phyloP scores from a whole-genome alignment of 2,329 filamentous ascomycete species.

The Colletotrichum tofieldiae region DNA sequence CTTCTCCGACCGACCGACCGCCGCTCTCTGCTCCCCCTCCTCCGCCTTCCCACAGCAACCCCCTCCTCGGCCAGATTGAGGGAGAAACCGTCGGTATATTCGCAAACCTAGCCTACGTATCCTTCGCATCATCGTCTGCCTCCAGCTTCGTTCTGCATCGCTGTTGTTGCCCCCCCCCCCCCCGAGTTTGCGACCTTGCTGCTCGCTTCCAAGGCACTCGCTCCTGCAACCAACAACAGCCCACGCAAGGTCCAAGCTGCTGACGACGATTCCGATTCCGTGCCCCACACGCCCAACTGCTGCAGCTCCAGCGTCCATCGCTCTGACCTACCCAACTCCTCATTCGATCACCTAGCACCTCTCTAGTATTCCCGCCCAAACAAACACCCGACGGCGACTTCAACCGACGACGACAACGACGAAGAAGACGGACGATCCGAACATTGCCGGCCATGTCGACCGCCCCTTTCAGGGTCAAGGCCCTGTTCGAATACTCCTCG shows the following conservation, averaged over 20 bases:
- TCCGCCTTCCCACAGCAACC: not conserved
- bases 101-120: not conserved
- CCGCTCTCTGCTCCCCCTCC: not conserved
- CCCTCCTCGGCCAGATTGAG: slow-evolving; percentile 8
- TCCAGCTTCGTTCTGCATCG: slow-evolving; percentile 10
- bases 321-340: slow-evolving; percentile 39
- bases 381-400: slow-evolving; percentile 10
- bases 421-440: slow-evolving; percentile 27
- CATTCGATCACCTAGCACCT: slow-evolving; percentile 35
- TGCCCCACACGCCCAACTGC: slow-evolving; percentile 36
- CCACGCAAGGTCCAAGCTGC: slow-evolving; percentile 41
- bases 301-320: slow-evolving; percentile 33
- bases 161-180: not conserved
- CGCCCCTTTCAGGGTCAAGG: slow-evolving; percentile 92
- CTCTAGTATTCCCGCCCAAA: slow-evolving; percentile 9
- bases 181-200: slow-evolving; percentile 20
- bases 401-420: slow-evolving; percentile 23
- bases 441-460: slow-evolving; percentile 50
- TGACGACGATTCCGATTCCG: slow-evolving; percentile 43
- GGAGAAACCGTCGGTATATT: not conserved
- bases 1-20: slow-evolving; percentile 18
- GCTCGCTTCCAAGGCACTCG: slow-evolving; percentile 12
- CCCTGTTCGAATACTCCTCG: slow-evolving; percentile 94
- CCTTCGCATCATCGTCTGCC: not conserved
- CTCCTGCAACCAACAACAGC: slow-evolving; percentile 32